Base-by-base conservation (phyloP, 2,329 filamentous ascomycete species). In the Sordariomycetes sp. region DNA sequence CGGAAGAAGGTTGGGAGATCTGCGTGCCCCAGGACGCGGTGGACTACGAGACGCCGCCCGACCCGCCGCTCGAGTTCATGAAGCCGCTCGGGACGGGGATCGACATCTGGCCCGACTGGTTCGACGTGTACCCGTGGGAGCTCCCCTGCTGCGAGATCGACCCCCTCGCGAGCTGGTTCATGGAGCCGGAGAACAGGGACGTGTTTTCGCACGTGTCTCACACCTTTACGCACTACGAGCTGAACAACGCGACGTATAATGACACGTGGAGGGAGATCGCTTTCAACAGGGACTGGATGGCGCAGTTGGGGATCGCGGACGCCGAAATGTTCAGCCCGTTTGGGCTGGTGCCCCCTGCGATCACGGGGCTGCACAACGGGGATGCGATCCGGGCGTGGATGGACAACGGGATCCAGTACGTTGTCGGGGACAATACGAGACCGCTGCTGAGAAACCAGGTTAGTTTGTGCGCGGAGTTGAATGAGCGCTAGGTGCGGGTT, bases 371-470 rank as follows among this genome's bases (percentile, higher is more conserved):
- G 32, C 80, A 85, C 69, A 86, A 86, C 62, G 82, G 78, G 18
- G 82, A 86, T 67, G 82, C 76, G 11, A 76, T 86, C 54, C 70
- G 70, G 56, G 82, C 80, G 7, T 86, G 80, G 80, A 72, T 72
- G 62, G 79, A 82, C 52, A 80, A 81, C 59, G 81, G 81, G 18
- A 79, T 85, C 62, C 71, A 67, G 20, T 77, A 81, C 62, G 81
- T 80, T 54, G 81, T 86, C 18, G 82, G 82, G 37, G 82, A 86
- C 66, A 86, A 85, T 68, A 85, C 82, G 2, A 75, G 82, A 7
- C 71, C 80, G 0, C 69, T 72, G 3, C 72, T 86, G 8, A 68
- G 79, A 59, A 85, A 83, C 65, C 65, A 67, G 35, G 60, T 60
- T 25, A 55, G 53, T 43, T 16, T 10, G 5, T 32, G n/a, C n/a